These are phyloP conservation scores for Fusarium papillatum DNA, from an alignment of 2,329 filamentous ascomycete species.

Conservation along the genomic window DNA sequence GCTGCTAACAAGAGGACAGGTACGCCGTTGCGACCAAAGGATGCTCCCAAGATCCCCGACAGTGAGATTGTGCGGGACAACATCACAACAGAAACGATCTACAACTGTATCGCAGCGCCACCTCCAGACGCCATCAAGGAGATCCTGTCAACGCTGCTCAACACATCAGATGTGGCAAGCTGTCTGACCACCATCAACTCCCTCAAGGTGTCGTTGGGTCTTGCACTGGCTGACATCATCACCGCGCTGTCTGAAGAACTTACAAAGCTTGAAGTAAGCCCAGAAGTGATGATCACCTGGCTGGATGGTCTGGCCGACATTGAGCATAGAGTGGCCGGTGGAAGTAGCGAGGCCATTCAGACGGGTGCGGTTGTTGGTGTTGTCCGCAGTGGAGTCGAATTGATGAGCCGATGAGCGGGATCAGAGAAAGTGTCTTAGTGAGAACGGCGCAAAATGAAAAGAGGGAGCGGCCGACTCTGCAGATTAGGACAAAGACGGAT, in stretches of 20 bases:
- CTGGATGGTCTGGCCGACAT: conserved; percentile 92
- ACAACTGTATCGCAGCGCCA: conserved; percentile 96
- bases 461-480: background rate
- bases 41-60: conserved; percentile 70
- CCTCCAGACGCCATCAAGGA: conserved; percentile 89
- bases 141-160: conserved; percentile 87
- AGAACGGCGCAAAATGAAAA: background rate
- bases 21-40: conserved; percentile 74
- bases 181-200: conserved; percentile 91
- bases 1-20: conserved; percentile 56
- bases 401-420: conserved; percentile 59
- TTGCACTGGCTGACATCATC: conserved; percentile 94
- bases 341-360: conserved; percentile 89
- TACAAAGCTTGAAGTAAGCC: conserved; percentile 83
- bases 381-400: conserved; percentile 86
- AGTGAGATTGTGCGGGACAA: conserved; percentile 79
- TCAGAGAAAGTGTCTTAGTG: background rate
- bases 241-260: conserved; percentile 89
- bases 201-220: conserved; percentile 86
- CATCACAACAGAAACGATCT: conserved; percentile 93
- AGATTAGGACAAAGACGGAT: background rate
- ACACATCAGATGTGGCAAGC: conserved; percentile 88
- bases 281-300: conserved; percentile 92
- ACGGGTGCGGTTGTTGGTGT: conserved; percentile 94
- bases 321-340: conserved; percentile 90